Percentiles rank a stretch among this genome's conserved stretches.
phyloP scores from a whole-genome alignment of 768 basidiomycete genomes.

The Amylocystis lapponica region DNA sequence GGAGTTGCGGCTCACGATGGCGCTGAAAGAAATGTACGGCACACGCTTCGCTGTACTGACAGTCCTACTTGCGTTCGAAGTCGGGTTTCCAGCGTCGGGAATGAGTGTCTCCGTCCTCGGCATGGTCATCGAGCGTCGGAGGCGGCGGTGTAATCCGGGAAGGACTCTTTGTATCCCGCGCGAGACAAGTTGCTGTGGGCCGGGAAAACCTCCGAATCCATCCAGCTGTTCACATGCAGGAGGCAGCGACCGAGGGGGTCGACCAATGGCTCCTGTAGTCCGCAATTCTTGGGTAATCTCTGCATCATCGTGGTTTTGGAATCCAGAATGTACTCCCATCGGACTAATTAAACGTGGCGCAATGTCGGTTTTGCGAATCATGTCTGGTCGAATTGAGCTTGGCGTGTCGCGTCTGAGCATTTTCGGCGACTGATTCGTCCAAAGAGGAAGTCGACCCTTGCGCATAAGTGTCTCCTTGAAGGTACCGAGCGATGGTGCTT shows the following conservation, averaged over 20 bases:
- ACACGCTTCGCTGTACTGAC: slow-evolving; percentile 37
- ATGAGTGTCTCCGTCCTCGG: slow-evolving; percentile 57
- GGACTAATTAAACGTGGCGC: slow-evolving; percentile 16
- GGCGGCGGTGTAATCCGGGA: slow-evolving; percentile 47
- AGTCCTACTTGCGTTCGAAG: background rate
- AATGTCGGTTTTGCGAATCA: slow-evolving; percentile 17
- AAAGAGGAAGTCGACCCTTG: background rate
- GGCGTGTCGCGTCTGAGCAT: background rate
- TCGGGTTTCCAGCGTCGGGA: background rate
- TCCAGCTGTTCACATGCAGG: slow-evolving; percentile 1
- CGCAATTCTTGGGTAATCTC: background rate
- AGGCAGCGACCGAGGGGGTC: slow-evolving; percentile 5
- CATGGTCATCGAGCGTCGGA: slow-evolving; percentile 68
- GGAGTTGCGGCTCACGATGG: slow-evolving; percentile 72
- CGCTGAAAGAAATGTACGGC: slow-evolving; percentile 76
- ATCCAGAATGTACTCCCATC: slow-evolving; percentile 7
- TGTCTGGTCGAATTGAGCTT: slow-evolving; percentile 11
- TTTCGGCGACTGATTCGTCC: background rate
- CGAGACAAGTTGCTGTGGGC: slow-evolving; percentile 15
- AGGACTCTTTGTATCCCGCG: slow-evolving; percentile 44
- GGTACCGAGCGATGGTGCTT: background rate
- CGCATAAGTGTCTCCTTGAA: background rate
- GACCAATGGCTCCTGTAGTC: too few species aligned
- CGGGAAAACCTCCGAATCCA: slow-evolving; percentile 30
- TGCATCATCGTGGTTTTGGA: background rate